phyloP scores from a whole-genome alignment of 495 filamentous ascomycete species.

The Aspergillus kassunensis region DNA sequence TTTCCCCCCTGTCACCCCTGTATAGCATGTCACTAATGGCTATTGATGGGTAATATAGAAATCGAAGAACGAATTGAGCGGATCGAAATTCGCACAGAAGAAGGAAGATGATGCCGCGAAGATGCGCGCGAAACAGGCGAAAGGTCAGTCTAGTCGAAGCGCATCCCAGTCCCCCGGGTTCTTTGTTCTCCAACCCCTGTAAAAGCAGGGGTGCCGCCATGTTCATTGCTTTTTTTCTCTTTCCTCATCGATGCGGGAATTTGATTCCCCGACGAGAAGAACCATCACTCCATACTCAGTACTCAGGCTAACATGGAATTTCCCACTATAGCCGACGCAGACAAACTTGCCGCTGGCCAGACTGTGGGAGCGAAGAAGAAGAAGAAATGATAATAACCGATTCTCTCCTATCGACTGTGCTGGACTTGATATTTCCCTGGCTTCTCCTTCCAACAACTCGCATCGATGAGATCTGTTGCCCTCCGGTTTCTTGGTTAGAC shows the following conservation, averaged over 20 bases:
- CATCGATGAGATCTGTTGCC: too few species aligned
- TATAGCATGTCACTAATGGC: too few species aligned
- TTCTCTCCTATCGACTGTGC: too few species aligned
- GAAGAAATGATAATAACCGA: constrained; percentile 12
- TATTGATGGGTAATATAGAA: constrained; percentile 65
- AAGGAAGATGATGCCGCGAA: constrained; percentile 76
- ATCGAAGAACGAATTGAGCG: constrained; percentile 52
- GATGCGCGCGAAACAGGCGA: constrained; percentile 87
- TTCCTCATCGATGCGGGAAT: not conserved
- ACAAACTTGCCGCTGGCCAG: constrained; percentile 17
- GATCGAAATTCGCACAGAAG: constrained; percentile 63
- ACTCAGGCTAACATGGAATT: not conserved
- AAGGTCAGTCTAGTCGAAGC: constrained; percentile 50
- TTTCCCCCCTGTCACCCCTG: too few species aligned
- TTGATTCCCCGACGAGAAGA: too few species aligned
- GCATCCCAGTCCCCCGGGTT: not conserved
- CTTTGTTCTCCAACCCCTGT: too few species aligned
- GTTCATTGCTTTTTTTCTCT: not conserved
- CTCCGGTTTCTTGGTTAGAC: too few species aligned
- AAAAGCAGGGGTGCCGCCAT: too few species aligned
- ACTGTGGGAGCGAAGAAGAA: not conserved
- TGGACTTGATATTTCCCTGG: too few species aligned
- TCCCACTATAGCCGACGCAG: constrained; percentile 27
- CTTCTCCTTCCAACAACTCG: too few species aligned
- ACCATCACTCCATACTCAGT: too few species aligned